A percentile compares a stretch with the other conserved stretches of the same genome.
Evolutionary conservation across 2,329 filamentous ascomycete genomes (phyloP).

Genomic region (Fulvia fulva): DNA sequence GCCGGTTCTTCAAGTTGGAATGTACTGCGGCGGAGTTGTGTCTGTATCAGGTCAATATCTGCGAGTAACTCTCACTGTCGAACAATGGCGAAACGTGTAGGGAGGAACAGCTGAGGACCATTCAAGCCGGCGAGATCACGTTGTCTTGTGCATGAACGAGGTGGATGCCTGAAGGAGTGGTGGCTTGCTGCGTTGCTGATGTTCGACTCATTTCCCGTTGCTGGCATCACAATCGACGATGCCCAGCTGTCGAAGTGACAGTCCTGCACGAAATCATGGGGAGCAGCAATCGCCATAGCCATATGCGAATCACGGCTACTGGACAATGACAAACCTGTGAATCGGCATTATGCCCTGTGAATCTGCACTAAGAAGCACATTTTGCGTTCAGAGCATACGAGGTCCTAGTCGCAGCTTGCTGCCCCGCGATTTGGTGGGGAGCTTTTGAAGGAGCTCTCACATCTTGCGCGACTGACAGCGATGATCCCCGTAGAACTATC

Average conservation of each 20-base stretch:
- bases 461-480: neutral
- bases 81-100: neutral
- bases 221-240: constrained; percentile 17
- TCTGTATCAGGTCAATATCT: constrained; percentile 2
- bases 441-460: neutral
- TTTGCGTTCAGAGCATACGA: neutral
- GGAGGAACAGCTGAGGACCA: neutral
- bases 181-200: constrained; percentile 4
- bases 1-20: neutral
- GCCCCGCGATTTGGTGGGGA: neutral
- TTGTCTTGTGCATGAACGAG: constrained; percentile 3
- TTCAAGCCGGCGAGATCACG: neutral
- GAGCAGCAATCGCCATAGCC: constrained; percentile 11
- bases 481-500: neutral
- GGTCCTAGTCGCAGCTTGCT: neutral
- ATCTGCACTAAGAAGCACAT: neutral
- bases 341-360: too few relatives aligned
- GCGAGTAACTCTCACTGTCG: neutral
- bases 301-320: neutral
- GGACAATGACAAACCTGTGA: neutral
- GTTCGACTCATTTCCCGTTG: neutral
- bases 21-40: neutral
- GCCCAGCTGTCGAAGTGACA: constrained; percentile 9
- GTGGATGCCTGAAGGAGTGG: neutral
- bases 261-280: constrained; percentile 18